A percentile compares a stretch with the other conserved stretches of the same genome.
Conservation (phyloP, 1,139 yeast species). For the Geotrichum histeridarum region DNA sequence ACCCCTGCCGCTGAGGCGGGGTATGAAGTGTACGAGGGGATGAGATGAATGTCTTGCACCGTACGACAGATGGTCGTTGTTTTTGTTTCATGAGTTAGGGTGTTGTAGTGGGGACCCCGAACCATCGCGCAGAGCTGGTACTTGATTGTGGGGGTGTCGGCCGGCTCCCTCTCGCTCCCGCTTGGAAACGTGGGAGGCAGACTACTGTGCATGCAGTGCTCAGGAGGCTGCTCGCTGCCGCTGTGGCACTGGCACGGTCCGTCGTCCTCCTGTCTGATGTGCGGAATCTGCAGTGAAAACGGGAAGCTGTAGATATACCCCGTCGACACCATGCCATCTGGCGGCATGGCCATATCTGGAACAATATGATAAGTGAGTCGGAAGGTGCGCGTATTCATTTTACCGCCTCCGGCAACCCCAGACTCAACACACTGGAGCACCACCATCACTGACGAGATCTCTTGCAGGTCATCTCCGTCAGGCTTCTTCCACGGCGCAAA, state of each 20-base stretch:
- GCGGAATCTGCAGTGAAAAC: slow-evolving; percentile 15
- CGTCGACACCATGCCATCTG: slow-evolving; percentile 9
- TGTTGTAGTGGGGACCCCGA: slow-evolving; percentile 11
- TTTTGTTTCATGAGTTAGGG: slow-evolving; percentile 3
- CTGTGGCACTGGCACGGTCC: not conserved
- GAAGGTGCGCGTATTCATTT: not conserved
- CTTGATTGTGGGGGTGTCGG: not conserved
- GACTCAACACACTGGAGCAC: slow-evolving; percentile 5
- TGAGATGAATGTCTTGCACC: not conserved
- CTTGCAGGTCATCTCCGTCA: not conserved
- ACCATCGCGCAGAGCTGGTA: slow-evolving; percentile 11
- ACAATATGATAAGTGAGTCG: slow-evolving; percentile 11
- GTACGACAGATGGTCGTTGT: slow-evolving; percentile 4
- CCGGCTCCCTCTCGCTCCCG: not conserved
- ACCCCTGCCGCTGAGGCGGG: not conserved
- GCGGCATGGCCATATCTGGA: slow-evolving; percentile 18
- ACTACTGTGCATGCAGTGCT: not conserved
- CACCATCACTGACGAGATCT: slow-evolving; percentile 6
- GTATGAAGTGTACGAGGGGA: slow-evolving; percentile 9
- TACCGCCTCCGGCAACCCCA: not conserved
- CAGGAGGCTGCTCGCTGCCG: not conserved
- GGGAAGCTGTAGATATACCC: slow-evolving; percentile 17
- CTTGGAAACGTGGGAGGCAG: slow-evolving; percentile 8
- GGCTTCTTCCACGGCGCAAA: slow-evolving; percentile 17
- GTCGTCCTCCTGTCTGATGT: slow-evolving; percentile 3